Base-by-base conservation (phyloP, 768 basidiomycete species). In the Tubosaeta sp. region DNA sequence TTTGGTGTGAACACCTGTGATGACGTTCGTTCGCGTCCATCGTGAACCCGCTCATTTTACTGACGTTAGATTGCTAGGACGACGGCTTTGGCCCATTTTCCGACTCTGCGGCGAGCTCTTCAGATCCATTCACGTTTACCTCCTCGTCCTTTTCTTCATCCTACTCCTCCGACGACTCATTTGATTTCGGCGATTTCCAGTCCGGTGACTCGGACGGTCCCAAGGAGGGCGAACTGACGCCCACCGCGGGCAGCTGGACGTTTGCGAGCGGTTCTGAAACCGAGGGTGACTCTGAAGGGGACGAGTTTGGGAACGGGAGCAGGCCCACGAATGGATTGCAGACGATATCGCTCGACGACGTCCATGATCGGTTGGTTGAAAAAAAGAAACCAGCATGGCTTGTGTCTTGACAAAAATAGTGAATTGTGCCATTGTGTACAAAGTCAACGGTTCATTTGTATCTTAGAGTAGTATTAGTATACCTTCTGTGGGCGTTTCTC, bases 81-180 rank as follows among this genome's bases (percentile, higher is more conserved):
- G 86, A 86, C 49, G 76, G 70, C n/a, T 88, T 89, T 65, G 90
- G 89, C 2, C 87, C 90, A 6, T 91, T 92, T 70, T 83, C 88
- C 1, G 87, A 89, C 62, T 62, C 82, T 1, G 76, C 77, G 1
- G 60, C 73, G 0, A 69, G 70, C 35, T 59, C 27, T 27, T 27
- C 76, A 16, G 76, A 85, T 52, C 78, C 79, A 1, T 87, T 89
- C 67, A 79, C 64, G 6, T 73, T 75, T 48, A 52, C 72, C 3
- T 64, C 73, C 2, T 59, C 76, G 2, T 63, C 59, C 0, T 80
- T 81, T 55, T 70, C 75, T 4, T 77, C 79, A 1, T 76, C 79
- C 3, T 78, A 81, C 52, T 79, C 83, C 0, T 85, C 86, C 30
- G 87, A 88, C 42, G 74, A 78, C 4, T 79, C 86, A 9, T 90